Percentiles rank a stretch among this genome's conserved stretches.
Conservation (phyloP, 768 basidiomycete species). For the Boletellus ananas region DNA sequence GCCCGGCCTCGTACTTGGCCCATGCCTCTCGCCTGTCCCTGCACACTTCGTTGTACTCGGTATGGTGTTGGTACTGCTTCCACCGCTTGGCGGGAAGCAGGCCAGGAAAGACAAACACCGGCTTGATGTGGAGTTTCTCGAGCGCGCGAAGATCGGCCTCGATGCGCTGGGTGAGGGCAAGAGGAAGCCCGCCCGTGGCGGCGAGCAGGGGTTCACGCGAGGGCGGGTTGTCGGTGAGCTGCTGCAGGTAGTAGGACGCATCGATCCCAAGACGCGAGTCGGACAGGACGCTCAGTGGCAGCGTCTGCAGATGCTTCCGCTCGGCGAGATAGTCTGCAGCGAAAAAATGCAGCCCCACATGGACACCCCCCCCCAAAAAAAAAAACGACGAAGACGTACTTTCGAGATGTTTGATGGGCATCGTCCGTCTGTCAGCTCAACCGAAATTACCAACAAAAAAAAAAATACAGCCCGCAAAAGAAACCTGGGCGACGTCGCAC, state of each 20-base stretch:
- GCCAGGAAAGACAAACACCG: conserved; percentile 97
- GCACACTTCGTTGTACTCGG: conserved; percentile 62
- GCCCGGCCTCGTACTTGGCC: conserved; percentile 88
- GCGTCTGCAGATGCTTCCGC: conserved; percentile 83
- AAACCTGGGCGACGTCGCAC: conserved; percentile 19
- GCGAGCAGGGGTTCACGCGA: conserved; percentile 90
- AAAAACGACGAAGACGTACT: conserved; percentile 42
- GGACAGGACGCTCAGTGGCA: conserved; percentile 74
- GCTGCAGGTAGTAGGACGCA: conserved; percentile 83
- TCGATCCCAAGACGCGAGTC: conserved; percentile 97
- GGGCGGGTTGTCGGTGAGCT: conserved; percentile 68
- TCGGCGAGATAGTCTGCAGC: conserved; percentile 73
- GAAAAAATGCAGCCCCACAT: no score
- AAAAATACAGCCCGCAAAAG: no score
- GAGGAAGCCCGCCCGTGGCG: conserved; percentile 91
- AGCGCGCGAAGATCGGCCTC: conserved; percentile 88
- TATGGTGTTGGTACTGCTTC: conserved; percentile 51
- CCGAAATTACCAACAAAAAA: background rate
- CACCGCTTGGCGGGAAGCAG: conserved; percentile 72
- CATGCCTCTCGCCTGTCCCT: conserved; percentile 82
- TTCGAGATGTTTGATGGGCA: conserved; percentile 85
- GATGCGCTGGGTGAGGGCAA: conserved; percentile 82
- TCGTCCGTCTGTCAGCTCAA: conserved; percentile 27
- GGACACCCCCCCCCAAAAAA: no score
- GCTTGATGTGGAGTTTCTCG: conserved; percentile 91